Evolutionary conservation across 805 yeast species (phyloP).

Genomic region (Scheffersomyces lignosus): DNA sequence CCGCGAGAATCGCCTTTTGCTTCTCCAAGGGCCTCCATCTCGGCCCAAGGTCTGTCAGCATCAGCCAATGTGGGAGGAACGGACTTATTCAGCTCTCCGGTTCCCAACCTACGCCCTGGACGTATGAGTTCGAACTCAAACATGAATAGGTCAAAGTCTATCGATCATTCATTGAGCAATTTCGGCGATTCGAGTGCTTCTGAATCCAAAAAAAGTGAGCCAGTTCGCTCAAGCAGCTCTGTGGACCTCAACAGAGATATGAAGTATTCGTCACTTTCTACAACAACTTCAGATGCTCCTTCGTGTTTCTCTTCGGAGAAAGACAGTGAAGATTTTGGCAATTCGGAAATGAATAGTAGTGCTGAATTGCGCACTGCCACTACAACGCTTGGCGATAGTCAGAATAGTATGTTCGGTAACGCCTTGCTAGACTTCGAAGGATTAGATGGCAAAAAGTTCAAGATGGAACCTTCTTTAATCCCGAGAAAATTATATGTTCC

Average conservation of each 20-base stretch:
- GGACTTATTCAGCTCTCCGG: slow-evolving; percentile 16
- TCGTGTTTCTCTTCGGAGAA: slow-evolving; percentile 4
- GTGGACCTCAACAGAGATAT: slow-evolving; percentile 3
- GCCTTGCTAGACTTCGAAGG: slow-evolving; percentile 34
- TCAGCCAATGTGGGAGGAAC: slow-evolving; percentile 1
- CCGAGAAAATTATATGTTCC: slow-evolving; percentile 74
- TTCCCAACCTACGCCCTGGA: slow-evolving; percentile 20
- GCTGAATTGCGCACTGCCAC: no score
- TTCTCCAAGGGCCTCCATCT: slow-evolving; percentile 52
- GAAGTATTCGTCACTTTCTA: slow-evolving; percentile 7
- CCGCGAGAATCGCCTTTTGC: slow-evolving; percentile 40
- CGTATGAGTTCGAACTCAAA: neutral
- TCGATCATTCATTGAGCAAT: neutral
- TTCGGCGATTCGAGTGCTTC: neutral
- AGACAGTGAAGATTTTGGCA: slow-evolving; percentile 7
- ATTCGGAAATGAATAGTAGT: no score
- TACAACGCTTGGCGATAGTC: neutral
- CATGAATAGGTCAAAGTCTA: neutral
- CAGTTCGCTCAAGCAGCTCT: no score
- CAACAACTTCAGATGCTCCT: slow-evolving; percentile 5
- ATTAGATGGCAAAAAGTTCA: slow-evolving; percentile 27
- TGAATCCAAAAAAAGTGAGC: neutral
- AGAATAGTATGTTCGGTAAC: slow-evolving; percentile 13
- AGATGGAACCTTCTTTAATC: slow-evolving; percentile 59
- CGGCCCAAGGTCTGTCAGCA: slow-evolving; percentile 24